These are phyloP conservation scores for Agaricus bisporus DNA, from an alignment of 768 basidiomycete genomes.

Conservation along the genomic window DNA sequence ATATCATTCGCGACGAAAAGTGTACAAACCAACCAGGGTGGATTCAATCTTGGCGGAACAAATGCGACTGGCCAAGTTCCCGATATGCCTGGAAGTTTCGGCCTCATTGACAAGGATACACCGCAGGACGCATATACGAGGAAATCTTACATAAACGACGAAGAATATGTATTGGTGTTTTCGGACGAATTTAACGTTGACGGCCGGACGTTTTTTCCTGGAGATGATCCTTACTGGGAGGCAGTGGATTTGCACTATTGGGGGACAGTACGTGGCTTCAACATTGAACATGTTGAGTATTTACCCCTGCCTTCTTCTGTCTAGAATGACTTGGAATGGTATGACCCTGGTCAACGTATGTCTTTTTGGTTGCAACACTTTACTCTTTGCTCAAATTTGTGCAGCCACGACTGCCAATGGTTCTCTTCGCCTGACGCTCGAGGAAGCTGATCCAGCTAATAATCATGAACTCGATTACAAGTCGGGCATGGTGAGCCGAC, in stretches of 20 bases:
- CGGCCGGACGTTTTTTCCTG: slow-evolving; percentile 66
- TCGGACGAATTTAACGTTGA: slow-evolving; percentile 77
- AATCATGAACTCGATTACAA: slow-evolving; percentile 74
- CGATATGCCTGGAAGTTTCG: slow-evolving; percentile 48
- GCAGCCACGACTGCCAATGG: slow-evolving; percentile 70
- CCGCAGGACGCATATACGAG: slow-evolving; percentile 51
- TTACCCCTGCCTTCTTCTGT: slow-evolving; percentile 28
- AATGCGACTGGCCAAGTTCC: slow-evolving; percentile 72
- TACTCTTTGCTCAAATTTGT: neutral
- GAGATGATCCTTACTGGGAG: slow-evolving; percentile 85
- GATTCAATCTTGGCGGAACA: slow-evolving; percentile 70
- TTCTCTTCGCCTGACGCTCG: slow-evolving; percentile 74
- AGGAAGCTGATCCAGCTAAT: slow-evolving; percentile 44
- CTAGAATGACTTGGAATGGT: slow-evolving; percentile 82
- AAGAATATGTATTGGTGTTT: slow-evolving; percentile 56
- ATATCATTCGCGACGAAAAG: slow-evolving; percentile 36
- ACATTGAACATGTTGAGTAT: neutral
- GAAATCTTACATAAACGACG: slow-evolving; percentile 45
- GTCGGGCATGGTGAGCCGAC: slow-evolving; percentile 46
- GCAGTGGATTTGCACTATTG: slow-evolving; percentile 85
- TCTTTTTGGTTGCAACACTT: neutral
- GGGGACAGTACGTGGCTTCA: slow-evolving; percentile 30
- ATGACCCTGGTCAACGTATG: slow-evolving; percentile 55
- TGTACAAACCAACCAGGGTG: slow-evolving; percentile 40
- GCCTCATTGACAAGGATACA: slow-evolving; percentile 74